Evolutionary conservation across 495 filamentous ascomycete genomes (phyloP).

Genomic region (Xylaria sp.): DNA sequence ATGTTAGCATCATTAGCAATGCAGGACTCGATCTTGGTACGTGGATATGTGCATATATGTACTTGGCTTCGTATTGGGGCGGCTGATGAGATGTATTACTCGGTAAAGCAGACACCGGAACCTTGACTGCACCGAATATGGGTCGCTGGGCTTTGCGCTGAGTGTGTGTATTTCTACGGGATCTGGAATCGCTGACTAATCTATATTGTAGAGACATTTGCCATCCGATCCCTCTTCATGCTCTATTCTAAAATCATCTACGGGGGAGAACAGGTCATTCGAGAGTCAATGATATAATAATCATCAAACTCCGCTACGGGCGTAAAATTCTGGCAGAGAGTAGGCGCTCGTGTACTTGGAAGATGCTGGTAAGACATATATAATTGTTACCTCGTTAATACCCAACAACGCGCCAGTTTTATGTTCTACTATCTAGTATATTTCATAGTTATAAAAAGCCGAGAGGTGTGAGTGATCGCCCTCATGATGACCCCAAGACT

Average conservation of each 20-base stretch:
- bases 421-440: neutral
- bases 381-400: neutral
- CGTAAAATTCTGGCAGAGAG: neutral
- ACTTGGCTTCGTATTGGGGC: no score
- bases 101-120: neutral
- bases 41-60: neutral
- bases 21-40: neutral
- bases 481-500: neutral
- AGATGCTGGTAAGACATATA: neutral
- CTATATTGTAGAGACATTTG: neutral
- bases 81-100: neutral
- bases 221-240: neutral
- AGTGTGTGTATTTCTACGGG: neutral
- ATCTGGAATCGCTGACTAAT: conserved; percentile 5
- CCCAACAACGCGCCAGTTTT: neutral
- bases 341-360: neutral
- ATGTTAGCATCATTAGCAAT: neutral
- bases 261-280: neutral
- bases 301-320: neutral
- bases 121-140: neutral
- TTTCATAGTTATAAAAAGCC: neutral
- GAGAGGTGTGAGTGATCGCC: neutral
- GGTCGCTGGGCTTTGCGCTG: neutral
- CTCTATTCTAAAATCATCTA: neutral
- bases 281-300: neutral